Percentiles rank a stretch among this genome's conserved stretches.
Evolutionary conservation across 305 asterid species (phyloP).

Genomic region (Andrographis paniculata): DNA sequence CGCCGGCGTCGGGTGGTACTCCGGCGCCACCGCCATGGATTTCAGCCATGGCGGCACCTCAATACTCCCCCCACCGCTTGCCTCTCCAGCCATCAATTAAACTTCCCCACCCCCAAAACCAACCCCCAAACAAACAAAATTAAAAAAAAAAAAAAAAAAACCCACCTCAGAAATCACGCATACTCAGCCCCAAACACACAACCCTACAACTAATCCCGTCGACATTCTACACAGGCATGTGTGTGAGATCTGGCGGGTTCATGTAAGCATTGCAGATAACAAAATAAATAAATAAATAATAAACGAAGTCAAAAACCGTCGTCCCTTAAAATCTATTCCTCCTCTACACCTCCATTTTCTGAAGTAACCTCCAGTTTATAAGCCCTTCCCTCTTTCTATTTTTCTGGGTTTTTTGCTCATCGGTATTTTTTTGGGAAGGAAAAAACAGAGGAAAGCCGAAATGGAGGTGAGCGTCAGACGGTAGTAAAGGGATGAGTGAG

Average conservation of each 20-base stretch:
- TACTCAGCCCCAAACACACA: constrained; percentile 18
- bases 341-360: constrained; percentile 26
- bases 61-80: constrained; percentile 36
- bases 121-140: not conserved
- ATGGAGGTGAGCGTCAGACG: no score
- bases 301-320: constrained; percentile 15
- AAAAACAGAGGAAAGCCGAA: no score
- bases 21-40: constrained; percentile 92
- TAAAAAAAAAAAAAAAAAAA: constrained; percentile 12
- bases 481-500: no score
- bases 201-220: constrained; percentile 6
- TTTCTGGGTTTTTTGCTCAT: no score
- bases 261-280: constrained; percentile 28
- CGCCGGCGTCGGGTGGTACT: constrained; percentile 79
- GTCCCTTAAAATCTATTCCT: constrained; percentile 31
- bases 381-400: no score
- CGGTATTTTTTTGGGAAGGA: no score
- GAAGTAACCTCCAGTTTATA: not conserved
- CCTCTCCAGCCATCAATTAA: constrained; percentile 69
- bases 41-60: constrained; percentile 87
- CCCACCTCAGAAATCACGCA: constrained; percentile 13
- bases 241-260: constrained; percentile 57
- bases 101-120: not conserved
- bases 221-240: constrained; percentile 15
- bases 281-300: constrained; percentile 17